Conservation (phyloP, 306 rosid genomes). For the Gillenia trifoliata region DNA sequence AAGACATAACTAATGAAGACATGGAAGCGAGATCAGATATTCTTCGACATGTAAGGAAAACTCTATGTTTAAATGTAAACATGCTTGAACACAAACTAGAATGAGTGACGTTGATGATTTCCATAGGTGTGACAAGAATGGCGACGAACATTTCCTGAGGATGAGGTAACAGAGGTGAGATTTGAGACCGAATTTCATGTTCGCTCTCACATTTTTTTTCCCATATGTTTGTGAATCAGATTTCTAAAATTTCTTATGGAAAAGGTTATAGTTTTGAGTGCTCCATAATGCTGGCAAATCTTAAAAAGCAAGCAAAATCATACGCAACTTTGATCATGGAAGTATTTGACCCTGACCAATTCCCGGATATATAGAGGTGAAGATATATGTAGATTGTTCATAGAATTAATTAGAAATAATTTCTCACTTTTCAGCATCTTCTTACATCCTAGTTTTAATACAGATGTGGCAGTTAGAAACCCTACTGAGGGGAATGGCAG, state of each 20-base stretch:
- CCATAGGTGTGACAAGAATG: slow-evolving; percentile 96
- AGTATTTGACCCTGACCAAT: slow-evolving; percentile 92
- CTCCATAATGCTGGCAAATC: slow-evolving; percentile 75
- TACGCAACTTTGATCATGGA: slow-evolving; percentile 93
- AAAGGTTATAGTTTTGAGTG: slow-evolving; percentile 93
- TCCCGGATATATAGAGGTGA: slow-evolving; percentile 82
- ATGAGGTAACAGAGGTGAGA: slow-evolving; percentile 82
- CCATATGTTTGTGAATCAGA: slow-evolving; percentile 13
- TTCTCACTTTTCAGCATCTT: background rate
- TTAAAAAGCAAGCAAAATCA: slow-evolving; percentile 56
- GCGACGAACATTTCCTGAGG: slow-evolving; percentile 81
- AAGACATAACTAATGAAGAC: slow-evolving; percentile 73
- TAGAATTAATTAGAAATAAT: background rate
- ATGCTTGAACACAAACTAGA: background rate
- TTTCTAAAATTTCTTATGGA: slow-evolving; percentile 22
- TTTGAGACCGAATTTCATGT: slow-evolving; percentile 4
- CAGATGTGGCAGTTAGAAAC: slow-evolving; percentile 90
- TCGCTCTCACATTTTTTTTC: background rate
- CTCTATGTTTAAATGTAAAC: background rate
- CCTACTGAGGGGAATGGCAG: slow-evolving; percentile 58
- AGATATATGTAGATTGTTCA: background rate
- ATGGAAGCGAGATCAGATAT: slow-evolving; percentile 72
- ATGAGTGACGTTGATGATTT: slow-evolving; percentile 21
- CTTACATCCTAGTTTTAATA: slow-evolving; percentile 4
- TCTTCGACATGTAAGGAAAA: slow-evolving; percentile 77